Base-by-base conservation (phyloP, 331 rosid species). In the Spiraea crenata region DNA sequence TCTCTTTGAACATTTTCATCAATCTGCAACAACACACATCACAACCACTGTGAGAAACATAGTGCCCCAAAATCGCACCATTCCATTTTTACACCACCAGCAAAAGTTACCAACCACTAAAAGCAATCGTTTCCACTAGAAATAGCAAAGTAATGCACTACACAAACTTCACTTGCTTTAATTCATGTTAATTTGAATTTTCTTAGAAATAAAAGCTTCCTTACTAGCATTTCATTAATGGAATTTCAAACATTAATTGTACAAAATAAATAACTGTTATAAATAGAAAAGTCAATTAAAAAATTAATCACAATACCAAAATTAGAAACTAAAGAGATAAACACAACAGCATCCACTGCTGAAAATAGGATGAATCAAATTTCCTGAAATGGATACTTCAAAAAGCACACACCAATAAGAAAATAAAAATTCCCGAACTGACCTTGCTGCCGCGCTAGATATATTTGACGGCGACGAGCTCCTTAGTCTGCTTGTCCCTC, bases 381-480 rank as follows among this genome's bases (percentile, higher is more conserved):
- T 71, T 80, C 69, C 74, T 40, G 42, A 3, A 56, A 72, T 66
- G 73, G 79, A 59, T 10, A 16, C 35, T 3, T n/a, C 42, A 31
- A 55, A 47, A 19, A 38, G 31, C 31, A 5, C 55, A 61, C 5
- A 7, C 16, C 31, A 39, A 49, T 15, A 6, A 1, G 42, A 69
- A 16, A 52, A 45, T 41, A 45, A 5, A 44, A 68, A 38, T 55
- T 12, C 50, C 63, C 48, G 69, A 63, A 48, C 81, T 44, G 65
- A 89, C 98, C 95, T 88, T 92, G 55, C 86, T 92, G 9, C 98
- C 98, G 44, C 98, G 89, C 76, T 90, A 90, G 74, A 90, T 88
- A 60, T 92, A 92, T 77, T 92, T 90, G 51, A 92, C 96, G 66
- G 98, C 98, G 15, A 92, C 91, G 42, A 90, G 96, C 69, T 88